Percentiles rank a stretch among this genome's conserved stretches.
Evolutionary conservation across 306 rosid genomes (phyloP).

Genomic region (Benincasa hispida): DNA sequence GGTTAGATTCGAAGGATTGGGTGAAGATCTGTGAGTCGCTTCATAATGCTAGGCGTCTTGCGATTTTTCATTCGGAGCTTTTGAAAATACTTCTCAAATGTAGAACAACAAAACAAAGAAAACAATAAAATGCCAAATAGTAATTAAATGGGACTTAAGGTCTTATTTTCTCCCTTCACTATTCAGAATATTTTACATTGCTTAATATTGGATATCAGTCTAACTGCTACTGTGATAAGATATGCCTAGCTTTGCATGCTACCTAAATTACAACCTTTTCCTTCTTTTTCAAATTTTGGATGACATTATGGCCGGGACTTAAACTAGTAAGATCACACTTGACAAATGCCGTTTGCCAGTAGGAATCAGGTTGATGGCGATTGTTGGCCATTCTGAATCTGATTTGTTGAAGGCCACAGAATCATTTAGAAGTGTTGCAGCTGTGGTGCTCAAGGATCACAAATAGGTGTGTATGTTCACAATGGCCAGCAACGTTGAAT

Average conservation of each 20-base stretch:
- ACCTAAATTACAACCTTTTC: background rate
- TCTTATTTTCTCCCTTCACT: background rate
- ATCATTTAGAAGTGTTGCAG: constrained; percentile 59
- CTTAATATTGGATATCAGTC: background rate
- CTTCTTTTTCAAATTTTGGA: background rate
- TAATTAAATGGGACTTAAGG: background rate
- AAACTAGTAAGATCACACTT: constrained; percentile 52
- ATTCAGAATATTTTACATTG: background rate
- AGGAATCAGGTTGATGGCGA: constrained; percentile 70
- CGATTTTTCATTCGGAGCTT: constrained; percentile 44
- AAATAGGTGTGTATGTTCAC: constrained; percentile 17
- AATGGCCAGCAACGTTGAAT: background rate
- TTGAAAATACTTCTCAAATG: no score
- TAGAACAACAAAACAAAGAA: no score
- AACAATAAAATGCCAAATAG: no score
- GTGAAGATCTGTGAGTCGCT: constrained; percentile 56
- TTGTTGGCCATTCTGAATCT: constrained; percentile 68
- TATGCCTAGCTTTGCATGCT: background rate
- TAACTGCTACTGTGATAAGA: background rate
- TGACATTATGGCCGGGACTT: constrained; percentile 26
- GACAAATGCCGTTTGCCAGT: constrained; percentile 70
- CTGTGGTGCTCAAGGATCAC: constrained; percentile 38
- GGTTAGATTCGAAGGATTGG: constrained; percentile 71
- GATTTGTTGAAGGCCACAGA: constrained; percentile 66
- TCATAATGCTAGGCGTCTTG: constrained; percentile 58